Percentiles rank a stretch among this genome's conserved stretches.
Evolutionary conservation across 2,329 filamentous ascomycete species (phyloP).

Genomic region (Zymoseptoria ardabiliae): DNA sequence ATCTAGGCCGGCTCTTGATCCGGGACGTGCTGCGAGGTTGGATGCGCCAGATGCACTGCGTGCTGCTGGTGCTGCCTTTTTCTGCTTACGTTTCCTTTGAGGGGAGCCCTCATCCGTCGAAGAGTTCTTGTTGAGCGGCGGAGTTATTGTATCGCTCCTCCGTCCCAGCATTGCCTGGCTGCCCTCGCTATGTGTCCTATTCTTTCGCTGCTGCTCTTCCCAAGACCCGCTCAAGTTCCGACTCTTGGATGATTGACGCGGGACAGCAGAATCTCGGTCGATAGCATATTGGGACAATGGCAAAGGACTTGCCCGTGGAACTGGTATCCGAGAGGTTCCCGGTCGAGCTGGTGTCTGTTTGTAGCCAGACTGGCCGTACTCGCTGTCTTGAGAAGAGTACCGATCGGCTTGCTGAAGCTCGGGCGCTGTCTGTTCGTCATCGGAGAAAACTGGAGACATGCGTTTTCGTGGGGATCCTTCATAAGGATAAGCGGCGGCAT

Average conservation of each 20-base stretch:
- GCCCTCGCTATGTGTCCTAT: slow-evolving; percentile 59
- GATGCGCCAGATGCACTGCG: slow-evolving; percentile 7
- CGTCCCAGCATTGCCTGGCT: slow-evolving; percentile 48
- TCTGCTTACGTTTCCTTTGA: slow-evolving; percentile 35
- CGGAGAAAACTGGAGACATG: slow-evolving; percentile 27
- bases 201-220: slow-evolving; percentile 40
- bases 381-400: not conserved
- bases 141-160: slow-evolving; percentile 32
- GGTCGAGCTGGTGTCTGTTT: slow-evolving; percentile 38
- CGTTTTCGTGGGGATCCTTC: slow-evolving; percentile 16
- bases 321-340: slow-evolving; percentile 72
- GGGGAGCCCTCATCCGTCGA: slow-evolving; percentile 26
- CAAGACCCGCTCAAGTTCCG: slow-evolving; percentile 52
- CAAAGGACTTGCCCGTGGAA: slow-evolving; percentile 70
- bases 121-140: slow-evolving; percentile 17
- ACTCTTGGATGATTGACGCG: slow-evolving; percentile 52
- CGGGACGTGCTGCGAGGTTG: not conserved
- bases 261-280: slow-evolving; percentile 64
- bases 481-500: slow-evolving; percentile 17
- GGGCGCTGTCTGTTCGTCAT: slow-evolving; percentile 27
- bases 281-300: slow-evolving; percentile 66
- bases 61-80: slow-evolving; percentile 28
- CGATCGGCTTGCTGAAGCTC: slow-evolving; percentile 25
- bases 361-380: slow-evolving; percentile 25
- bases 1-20: not conserved